Evolutionary conservation across 208 protist species (phyloP), one percentile per base, ranked within the genome.

Genomic region (Vickermania spadyakhi): DNA sequence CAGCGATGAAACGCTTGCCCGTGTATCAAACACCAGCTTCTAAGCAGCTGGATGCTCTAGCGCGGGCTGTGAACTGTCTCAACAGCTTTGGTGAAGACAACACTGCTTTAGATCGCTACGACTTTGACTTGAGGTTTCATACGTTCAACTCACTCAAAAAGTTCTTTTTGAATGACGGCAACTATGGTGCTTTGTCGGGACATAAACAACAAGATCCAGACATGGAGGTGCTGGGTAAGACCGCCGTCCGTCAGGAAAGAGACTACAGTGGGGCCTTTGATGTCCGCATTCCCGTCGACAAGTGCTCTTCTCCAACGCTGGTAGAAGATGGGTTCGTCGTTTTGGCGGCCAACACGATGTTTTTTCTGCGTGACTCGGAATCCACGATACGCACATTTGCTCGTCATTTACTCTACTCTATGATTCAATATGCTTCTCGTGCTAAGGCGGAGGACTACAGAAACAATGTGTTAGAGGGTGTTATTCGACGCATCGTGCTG

Each of bases 121-220:
- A 96, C 62, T 96, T 87, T 64, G 89, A 93, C 28, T 72, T 86
- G 22, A 82, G 89, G 58, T 96, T 82, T 63, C 85, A 96, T 66
- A 88, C 84, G 13, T 80, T 91, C 31, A 75, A 84, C 62, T 77
- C 85, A 2, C 73, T 96, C 31, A 60, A 71, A 52, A 62, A 77
- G 49, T 91, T 93, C 73, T 93, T 96, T 63, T 21, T 51, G n/a
- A 76, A 85, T 63, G 77, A 85, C 51, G 78, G 82, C 42, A 84
- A 84, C 65, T 80, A 81, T 61, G 75, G 68, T 50, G 75, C 75
- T 11, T 55, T 65, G 18, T 64, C 59, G 3, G 62, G n/a, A n/a
- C n/a, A n/a, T n/a, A n/a, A n/a, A n/a, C n/a, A n/a, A n/a, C n/a
- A n/a, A n/a, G n/a, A n/a, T n/a, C n/a, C n/a, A n/a, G n/a, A n/a